Evolutionary conservation across 805 yeast genomes (phyloP), one percentile per base, ranked within the genome.

Genomic region (Ogataea angusta): DNA sequence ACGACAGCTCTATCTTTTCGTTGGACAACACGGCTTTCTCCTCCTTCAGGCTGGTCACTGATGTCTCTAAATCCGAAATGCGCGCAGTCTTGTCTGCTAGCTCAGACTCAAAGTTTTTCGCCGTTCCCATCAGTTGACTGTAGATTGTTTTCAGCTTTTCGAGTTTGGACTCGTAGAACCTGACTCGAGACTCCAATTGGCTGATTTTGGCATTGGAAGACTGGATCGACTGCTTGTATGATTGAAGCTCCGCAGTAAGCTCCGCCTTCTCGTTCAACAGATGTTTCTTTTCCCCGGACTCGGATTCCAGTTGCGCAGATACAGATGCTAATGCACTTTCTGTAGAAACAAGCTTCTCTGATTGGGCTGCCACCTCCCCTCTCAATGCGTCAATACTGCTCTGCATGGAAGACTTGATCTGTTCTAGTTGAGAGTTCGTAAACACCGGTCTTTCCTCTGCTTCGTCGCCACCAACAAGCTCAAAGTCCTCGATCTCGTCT

Each of bases 1-100:
- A 32, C 14, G 36, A 21, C 30, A 50, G 32, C 48, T 48, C 48
- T 48, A 60, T 25, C 38, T 56, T 46, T 46, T 56, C 35, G 59
- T 45, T 14, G 43, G 38, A 19, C 9, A 53, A 35, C 6, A 36
- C 19, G 10, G 34, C 24, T 21, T 46, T 48, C 49, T 59, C 43
- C 41, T 56, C 56, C 15, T 56, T 57, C 41, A 62, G 40, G 9
- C 48, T 27, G 30, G 53, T 57, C 8, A 56, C 37, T 19, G 55
- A 54, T 29, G 26, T 10, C 9, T 30, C 47, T 36, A 48, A 33
- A n/a, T 50, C 34, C 23, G 46, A 32, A 38, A 42, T 31, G 15
- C 41, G 17, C 14, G 26, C 12, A 21, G 18, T 16, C 44, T 54
- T 43, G 10, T 27, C 34, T 10, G 38, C 28, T 17, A 47, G 31